Conservation (phyloP, 805 yeast genomes). For the Clavispora fructus region DNA sequence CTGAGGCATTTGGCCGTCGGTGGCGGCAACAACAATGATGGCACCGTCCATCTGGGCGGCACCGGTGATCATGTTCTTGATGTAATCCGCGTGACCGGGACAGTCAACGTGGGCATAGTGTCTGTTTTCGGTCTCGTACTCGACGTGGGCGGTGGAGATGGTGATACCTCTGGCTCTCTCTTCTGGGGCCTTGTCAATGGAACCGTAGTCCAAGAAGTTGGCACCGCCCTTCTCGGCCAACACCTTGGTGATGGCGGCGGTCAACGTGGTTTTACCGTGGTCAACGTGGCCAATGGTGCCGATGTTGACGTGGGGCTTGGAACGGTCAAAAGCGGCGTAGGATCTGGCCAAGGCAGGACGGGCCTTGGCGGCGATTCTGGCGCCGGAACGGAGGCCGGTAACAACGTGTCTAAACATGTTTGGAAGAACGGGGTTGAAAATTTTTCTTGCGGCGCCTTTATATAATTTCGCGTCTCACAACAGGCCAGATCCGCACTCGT, state of each 20-base stretch:
- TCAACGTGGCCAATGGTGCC: conserved; percentile 99
- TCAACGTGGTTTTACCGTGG: conserved; percentile 97
- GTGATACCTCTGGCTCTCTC: conserved; percentile 99
- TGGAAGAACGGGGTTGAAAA: conserved; percentile 1
- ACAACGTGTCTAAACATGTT: conserved; percentile 27
- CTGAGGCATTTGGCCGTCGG: conserved; percentile 99
- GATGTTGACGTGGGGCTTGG: conserved; percentile 93
- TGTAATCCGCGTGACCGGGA: conserved; percentile 98
- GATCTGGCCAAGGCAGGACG: conserved; percentile 30
- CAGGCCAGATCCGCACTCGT: no score
- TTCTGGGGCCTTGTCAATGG: conserved; percentile 97
- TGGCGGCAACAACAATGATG: conserved; percentile 96
- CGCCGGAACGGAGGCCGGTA: conserved; percentile 24
- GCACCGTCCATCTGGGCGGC: conserved; percentile 99
- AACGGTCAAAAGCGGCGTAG: conserved; percentile 81
- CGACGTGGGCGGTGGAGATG: conserved; percentile 96
- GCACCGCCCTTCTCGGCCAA: conserved; percentile 88
- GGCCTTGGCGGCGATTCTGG: conserved; percentile 17
- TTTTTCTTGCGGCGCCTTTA: conserved; percentile 2
- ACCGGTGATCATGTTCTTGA: conserved; percentile 98
- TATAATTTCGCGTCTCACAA: neutral
- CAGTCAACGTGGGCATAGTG: conserved; percentile 98
- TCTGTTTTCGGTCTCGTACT: conserved; percentile 90
- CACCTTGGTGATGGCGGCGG: conserved; percentile 98
- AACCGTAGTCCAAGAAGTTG: conserved; percentile 81